These are phyloP conservation scores for Ramularia collo-cygni DNA, from an alignment of 2,329 filamentous ascomycete genomes.

Conservation along the genomic window DNA sequence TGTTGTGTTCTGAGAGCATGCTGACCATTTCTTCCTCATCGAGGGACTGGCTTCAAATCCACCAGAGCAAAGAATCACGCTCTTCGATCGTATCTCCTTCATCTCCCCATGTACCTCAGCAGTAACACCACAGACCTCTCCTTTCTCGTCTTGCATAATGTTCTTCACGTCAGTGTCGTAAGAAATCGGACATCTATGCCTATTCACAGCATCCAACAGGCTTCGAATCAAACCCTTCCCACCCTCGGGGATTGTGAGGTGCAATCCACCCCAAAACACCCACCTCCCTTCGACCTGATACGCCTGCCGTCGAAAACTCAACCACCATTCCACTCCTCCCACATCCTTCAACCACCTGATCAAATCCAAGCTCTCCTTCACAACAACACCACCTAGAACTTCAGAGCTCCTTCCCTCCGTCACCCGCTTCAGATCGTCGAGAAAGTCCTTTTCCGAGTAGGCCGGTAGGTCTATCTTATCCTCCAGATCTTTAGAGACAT, in stretches of 20 bases:
- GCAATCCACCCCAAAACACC: constrained; percentile 62
- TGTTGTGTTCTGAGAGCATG: no score
- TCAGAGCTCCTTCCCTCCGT: constrained; percentile 49
- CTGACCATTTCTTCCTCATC: constrained; percentile 45
- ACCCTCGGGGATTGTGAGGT: constrained; percentile 52
- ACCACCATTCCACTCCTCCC: constrained; percentile 31
- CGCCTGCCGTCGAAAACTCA: constrained; percentile 60
- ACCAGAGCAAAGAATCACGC: constrained; percentile 52
- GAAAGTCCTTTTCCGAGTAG: constrained; percentile 51
- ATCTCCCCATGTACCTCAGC: constrained; percentile 24
- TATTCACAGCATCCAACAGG: constrained; percentile 39
- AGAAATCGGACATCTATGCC: constrained; percentile 38
- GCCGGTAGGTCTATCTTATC: constrained; percentile 51
- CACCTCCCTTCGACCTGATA: constrained; percentile 55
- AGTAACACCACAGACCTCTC: constrained; percentile 30
- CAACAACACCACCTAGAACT: constrained; percentile 42
- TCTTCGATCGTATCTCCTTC: constrained; percentile 29
- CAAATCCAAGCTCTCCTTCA: constrained; percentile 31
- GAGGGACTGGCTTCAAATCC: constrained; percentile 58
- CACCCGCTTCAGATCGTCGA: constrained; percentile 50
- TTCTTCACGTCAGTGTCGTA: constrained; percentile 43
- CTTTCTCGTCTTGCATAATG: constrained; percentile 32
- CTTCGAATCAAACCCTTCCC: constrained; percentile 53
- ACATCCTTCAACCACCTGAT: constrained; percentile 26
- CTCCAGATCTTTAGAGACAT: constrained; percentile 43